phyloP scores from a whole-genome alignment of 2,329 filamentous ascomycete genomes.

The Didymella exigua region DNA sequence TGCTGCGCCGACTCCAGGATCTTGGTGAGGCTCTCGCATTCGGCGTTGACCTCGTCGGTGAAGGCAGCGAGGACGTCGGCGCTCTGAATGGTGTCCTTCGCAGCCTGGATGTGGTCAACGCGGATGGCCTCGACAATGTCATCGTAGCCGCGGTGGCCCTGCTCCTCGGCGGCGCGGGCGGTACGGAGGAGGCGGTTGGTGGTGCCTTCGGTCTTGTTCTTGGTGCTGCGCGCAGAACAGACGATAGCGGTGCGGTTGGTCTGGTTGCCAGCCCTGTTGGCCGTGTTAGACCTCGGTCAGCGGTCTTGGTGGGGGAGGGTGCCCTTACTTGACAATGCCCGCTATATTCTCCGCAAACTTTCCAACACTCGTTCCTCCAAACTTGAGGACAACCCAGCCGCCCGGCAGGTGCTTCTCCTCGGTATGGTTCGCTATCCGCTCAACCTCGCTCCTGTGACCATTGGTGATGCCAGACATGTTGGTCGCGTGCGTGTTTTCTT shows the following conservation, averaged over 20 bases:
- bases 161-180: conserved; percentile 54
- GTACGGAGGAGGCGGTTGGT: conserved; percentile 71
- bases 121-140: conserved; percentile 80
- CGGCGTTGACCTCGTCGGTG: conserved; percentile 70
- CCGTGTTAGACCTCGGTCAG: conserved; percentile 32
- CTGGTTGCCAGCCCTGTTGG: conserved; percentile 61
- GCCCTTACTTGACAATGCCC: conserved; percentile 64
- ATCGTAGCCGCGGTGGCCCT: conserved; percentile 63
- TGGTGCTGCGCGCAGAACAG: conserved; percentile 92
- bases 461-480: conserved; percentile 40
- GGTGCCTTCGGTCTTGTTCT: conserved; percentile 92
- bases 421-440: conserved; percentile 48
- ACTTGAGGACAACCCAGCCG: conserved; percentile 89
- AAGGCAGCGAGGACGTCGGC: conserved; percentile 59
- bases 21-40: conserved; percentile 81
- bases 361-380: conserved; percentile 92
- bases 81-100: conserved; percentile 56
- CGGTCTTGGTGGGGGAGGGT: not conserved
- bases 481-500: conserved; percentile 1
- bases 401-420: conserved; percentile 57
- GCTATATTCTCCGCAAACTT: conserved; percentile 76
- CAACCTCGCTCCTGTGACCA: conserved; percentile 41
- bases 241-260: conserved; percentile 85
- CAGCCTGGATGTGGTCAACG: conserved; percentile 78
- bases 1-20: conserved; percentile 69